Percentiles rank a stretch among this genome's conserved stretches.
Conservation (phyloP, 148 eudicot species). For the Vaccinium corymbosum region DNA sequence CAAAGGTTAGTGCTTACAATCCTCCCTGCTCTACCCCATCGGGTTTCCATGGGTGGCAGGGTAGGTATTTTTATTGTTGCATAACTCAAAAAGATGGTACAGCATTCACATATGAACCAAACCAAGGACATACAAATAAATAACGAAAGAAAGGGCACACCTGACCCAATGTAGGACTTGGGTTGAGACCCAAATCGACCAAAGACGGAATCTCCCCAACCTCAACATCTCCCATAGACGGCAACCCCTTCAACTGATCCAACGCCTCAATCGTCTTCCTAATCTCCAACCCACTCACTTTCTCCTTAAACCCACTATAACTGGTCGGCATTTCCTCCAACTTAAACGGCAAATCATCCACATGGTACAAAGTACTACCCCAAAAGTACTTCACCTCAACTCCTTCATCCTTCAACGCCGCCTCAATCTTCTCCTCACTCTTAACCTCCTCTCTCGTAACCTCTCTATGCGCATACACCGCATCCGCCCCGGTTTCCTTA, state of each 20-base stretch:
- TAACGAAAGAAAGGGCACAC: conserved; percentile 29
- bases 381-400: conserved; percentile 92
- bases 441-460: conserved; percentile 78
- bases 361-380: conserved; percentile 96
- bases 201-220: conserved; percentile 81
- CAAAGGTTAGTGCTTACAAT: neutral
- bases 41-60: no score
- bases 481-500: conserved; percentile 76
- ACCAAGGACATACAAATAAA: neutral
- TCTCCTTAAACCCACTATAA: conserved; percentile 90
- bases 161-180: conserved; percentile 65
- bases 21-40: neutral
- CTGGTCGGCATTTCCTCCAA: conserved; percentile 86
- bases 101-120: neutral
- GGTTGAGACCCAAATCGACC: conserved; percentile 82
- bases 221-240: conserved; percentile 73
- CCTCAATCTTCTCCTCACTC: conserved; percentile 66
- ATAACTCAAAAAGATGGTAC: neutral
- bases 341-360: conserved; percentile 87
- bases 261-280: conserved; percentile 77
- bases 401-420: conserved; percentile 74
- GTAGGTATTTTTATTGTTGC: no score
- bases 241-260: conserved; percentile 81
- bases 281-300: conserved; percentile 67
- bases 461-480: conserved; percentile 73